These are phyloP conservation scores for Penicillium frequentans DNA, from an alignment of 2,329 filamentous ascomycete species.

Conservation along the genomic window DNA sequence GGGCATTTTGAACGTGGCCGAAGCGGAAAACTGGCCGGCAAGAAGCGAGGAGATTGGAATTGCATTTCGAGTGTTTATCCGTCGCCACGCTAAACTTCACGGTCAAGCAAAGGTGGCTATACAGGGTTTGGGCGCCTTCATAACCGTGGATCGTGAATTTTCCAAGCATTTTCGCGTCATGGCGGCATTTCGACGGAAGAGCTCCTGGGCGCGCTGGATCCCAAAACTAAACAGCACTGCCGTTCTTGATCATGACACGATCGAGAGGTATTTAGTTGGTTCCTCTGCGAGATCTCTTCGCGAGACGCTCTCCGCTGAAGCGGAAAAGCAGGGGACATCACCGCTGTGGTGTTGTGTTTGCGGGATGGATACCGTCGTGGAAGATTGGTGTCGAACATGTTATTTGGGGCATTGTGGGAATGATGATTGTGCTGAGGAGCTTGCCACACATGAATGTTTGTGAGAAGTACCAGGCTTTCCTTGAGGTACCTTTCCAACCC, in stretches of 20 bases:
- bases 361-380: not conserved
- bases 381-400: conserved; percentile 1
- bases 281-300: not conserved
- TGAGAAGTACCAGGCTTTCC: not conserved
- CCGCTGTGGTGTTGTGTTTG: not conserved
- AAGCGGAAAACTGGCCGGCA: conserved; percentile 1
- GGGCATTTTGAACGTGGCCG: conserved; percentile 1
- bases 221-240: not conserved
- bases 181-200: not conserved
- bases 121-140: not conserved
- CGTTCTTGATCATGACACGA: not conserved
- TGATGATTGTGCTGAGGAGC: not conserved
- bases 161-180: not conserved
- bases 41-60: conserved; percentile 1
- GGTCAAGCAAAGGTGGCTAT: not conserved
- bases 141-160: not conserved
- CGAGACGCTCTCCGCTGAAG: not conserved
- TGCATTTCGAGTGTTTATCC: not conserved
- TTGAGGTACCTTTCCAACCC: no score
- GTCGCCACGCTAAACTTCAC: not conserved
- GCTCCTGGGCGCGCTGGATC: not conserved
- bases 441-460: not conserved
- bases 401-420: not conserved
- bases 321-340: conserved; percentile 8
- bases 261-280: not conserved